These are phyloP conservation scores for Hypoxylon fuscum DNA, from an alignment of 495 filamentous ascomycete species.

Conservation along the genomic window DNA sequence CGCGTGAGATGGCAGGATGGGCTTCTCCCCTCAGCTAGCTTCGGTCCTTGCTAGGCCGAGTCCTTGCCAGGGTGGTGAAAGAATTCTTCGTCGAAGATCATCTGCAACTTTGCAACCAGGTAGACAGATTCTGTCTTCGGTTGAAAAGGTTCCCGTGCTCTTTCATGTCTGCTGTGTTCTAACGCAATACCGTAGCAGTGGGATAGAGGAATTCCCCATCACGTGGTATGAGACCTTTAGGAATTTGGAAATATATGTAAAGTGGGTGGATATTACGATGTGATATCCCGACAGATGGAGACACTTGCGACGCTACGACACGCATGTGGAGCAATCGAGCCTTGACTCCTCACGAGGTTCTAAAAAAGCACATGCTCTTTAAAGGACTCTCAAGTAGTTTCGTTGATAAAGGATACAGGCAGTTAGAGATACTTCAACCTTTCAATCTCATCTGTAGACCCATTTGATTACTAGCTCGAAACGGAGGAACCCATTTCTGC, in stretches of 20 bases:
- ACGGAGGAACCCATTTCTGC: too few relatives aligned
- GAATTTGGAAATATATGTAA: neutral
- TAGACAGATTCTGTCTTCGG: conserved; percentile 7
- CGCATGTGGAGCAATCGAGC: conserved; percentile 24
- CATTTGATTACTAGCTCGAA: too few relatives aligned
- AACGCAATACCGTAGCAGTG: conserved; percentile 4
- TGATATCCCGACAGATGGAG: conserved; percentile 27
- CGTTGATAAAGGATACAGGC: neutral
- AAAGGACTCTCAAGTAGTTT: neutral
- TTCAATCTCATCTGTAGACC: too few relatives aligned
- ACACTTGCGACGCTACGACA: conserved; percentile 17
- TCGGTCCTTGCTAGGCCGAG: conserved; percentile 33
- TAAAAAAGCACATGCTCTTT: neutral
- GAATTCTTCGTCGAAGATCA: conserved; percentile 19
- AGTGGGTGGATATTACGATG: conserved; percentile 14
- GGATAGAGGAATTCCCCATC: neutral
- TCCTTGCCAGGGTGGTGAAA: conserved; percentile 3
- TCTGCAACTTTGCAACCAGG: neutral
- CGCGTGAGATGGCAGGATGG: conserved; percentile 18
- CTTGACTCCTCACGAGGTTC: conserved; percentile 26
- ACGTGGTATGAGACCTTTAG: neutral
- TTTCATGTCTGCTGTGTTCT: neutral
- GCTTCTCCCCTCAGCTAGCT: conserved; percentile 30
- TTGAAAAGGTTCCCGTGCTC: conserved; percentile 21
- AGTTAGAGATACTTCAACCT: neutral